Base-by-base conservation (phyloP, 768 basidiomycete species). In the Exsudoporus frostii region DNA sequence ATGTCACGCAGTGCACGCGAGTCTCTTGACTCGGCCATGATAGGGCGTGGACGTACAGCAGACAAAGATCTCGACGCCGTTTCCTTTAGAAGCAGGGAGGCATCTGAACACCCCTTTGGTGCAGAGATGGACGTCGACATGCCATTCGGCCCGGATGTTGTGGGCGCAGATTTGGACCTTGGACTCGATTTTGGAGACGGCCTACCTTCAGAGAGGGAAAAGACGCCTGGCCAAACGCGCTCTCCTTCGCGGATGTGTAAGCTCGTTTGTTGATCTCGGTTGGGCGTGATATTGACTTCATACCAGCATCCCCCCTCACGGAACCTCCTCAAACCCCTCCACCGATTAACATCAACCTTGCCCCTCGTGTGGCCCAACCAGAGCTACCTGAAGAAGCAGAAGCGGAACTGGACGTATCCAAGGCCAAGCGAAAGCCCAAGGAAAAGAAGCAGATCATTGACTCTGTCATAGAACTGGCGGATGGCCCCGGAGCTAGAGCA, bases 381-480 rank as follows among this genome's bases (percentile, higher is more conserved):
- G 65, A 61, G 22, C 49, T 65, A 25, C 76, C 75, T n/a, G 75
- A 73, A 37, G 70, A 74, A 34, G 17, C 17, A 0, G 73, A 73
- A 45, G 62, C 20, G 4, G 66, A 74, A 30, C 65, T 27, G 0
- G 66, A 66, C 7, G 68, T 64, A 54, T 45, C 63, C 33, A 77
- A 76, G 53, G 65, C 62, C 63, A 75, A 80, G 73, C 74, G 80
- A 61, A 80, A 85, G 69, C 58, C 66, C 69, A 84, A 81, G 58
- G 85, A 88, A 64, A 91, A 86, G 78, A 95, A 88, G 70, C 87
- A 90, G 59, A 90, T 94, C 41, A 88, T 96, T 50, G 95, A 98
- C 68, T 79, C 82, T n/a, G 82, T 92, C 40, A 94, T 89, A 7
- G 94, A 98, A 69, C 80, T 94, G 40, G 78, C 80, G 39, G 83